Evolutionary conservation across 495 filamentous ascomycete species (phyloP).

Genomic region (Lichenothelia convexa): DNA sequence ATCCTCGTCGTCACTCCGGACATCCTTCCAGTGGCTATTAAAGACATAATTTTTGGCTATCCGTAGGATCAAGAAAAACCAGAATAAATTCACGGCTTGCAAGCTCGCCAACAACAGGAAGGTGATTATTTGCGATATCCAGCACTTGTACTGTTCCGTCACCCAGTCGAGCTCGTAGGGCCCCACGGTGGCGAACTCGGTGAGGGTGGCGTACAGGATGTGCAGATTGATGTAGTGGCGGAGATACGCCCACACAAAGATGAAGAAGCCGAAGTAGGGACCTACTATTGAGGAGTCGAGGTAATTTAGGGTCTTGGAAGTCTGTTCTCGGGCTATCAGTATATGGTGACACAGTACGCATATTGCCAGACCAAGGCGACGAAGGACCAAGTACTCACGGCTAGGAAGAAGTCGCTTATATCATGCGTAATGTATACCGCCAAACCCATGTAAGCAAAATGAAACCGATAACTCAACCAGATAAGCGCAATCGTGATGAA

Average conservation of each 20-base stretch:
- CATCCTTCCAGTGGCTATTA: conserved; percentile 14
- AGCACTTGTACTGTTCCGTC: conserved; percentile 26
- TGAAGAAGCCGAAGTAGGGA: conserved; percentile 75
- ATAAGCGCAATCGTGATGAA: conserved; percentile 86
- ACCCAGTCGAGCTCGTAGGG: conserved; percentile 35
- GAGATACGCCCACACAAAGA: conserved; percentile 74
- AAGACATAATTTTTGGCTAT: conserved; percentile 17
- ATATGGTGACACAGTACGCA: not conserved
- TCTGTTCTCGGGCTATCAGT: conserved; percentile 28
- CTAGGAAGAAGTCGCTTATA: conserved; percentile 91
- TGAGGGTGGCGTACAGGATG: conserved; percentile 70
- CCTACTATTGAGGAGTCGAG: conserved; percentile 55
- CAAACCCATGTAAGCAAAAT: conserved; percentile 95
- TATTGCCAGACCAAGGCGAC: not conserved
- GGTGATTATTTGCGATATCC: conserved; percentile 20
- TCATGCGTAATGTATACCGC: conserved; percentile 96
- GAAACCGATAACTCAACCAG: conserved; percentile 79
- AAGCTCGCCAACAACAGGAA: conserved; percentile 18
- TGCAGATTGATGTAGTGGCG: conserved; percentile 81
- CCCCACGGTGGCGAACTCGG: conserved; percentile 74
- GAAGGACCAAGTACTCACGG: conserved; percentile 36
- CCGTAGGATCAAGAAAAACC: conserved; percentile 19
- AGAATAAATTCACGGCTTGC: conserved; percentile 24
- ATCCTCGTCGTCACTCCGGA: conserved; percentile 21
- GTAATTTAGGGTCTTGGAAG: conserved; percentile 89